Evolutionary conservation across 805 yeast genomes (phyloP).

Genomic region (Deakozyma indianensis): DNA sequence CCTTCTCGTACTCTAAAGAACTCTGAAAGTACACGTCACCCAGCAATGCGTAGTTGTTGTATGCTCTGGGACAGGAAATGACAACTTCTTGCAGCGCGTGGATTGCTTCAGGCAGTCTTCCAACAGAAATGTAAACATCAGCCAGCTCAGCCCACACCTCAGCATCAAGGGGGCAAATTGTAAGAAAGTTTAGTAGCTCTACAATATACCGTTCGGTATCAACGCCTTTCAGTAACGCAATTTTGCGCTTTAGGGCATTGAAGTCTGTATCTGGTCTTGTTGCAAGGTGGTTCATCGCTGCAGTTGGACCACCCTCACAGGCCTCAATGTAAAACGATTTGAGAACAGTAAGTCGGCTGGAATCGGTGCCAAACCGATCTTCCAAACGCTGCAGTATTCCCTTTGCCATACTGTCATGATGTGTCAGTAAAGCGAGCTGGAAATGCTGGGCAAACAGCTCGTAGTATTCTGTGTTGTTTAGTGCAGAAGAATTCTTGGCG

Average conservation of each 20-base stretch:
- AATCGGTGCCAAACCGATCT: constrained; percentile 47
- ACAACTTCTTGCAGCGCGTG: constrained; percentile 59
- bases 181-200: constrained; percentile 39
- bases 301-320: constrained; percentile 27
- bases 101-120: constrained; percentile 54
- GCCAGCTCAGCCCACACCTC: constrained; percentile 71
- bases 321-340: constrained; percentile 45
- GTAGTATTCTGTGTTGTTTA: constrained; percentile 29
- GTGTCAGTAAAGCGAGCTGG: constrained; percentile 44
- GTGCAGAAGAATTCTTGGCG: constrained; percentile 19
- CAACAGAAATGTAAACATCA: constrained; percentile 42
- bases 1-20: constrained; percentile 1
- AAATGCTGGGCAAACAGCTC: constrained; percentile 59
- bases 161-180: constrained; percentile 57
- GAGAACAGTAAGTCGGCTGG: constrained; percentile 43
- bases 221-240: constrained; percentile 15
- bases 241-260: constrained; percentile 19
- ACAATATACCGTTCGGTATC: constrained; percentile 34
- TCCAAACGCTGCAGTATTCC: constrained; percentile 44
- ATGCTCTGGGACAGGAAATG: constrained; percentile 53
- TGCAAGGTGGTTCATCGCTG: constrained; percentile 23
- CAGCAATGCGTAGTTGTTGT: constrained; percentile 45
- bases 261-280: constrained; percentile 18
- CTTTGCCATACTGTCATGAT: constrained; percentile 60
- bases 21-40: constrained; percentile 30